Conservation (phyloP, 352 stramenopile species). For the Phytophthora niederhauseri region DNA sequence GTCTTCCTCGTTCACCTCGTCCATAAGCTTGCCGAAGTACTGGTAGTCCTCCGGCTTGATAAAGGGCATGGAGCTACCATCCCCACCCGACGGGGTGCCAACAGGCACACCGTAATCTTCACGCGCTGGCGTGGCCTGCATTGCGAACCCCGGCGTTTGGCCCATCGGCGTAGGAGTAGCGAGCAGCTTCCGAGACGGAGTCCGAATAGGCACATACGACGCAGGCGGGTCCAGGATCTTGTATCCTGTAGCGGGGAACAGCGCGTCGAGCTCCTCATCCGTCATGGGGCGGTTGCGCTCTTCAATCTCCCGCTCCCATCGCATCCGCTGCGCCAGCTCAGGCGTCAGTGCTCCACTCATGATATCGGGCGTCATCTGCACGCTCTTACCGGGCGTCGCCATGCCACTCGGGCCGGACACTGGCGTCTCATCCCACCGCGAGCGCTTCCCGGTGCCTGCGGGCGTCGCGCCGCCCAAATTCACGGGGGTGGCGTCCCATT, state of each 20-base stretch:
- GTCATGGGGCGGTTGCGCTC: constrained; percentile 96
- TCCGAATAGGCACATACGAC: constrained; percentile 96
- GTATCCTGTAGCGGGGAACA: constrained; percentile 97
- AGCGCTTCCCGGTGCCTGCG: constrained; percentile 83
- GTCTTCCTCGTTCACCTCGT: constrained; percentile 89
- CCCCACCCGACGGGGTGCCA: constrained; percentile 64
- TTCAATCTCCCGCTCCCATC: constrained; percentile 97
- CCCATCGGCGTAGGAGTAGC: constrained; percentile 96
- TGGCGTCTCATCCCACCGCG: constrained; percentile 97
- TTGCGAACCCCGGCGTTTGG: constrained; percentile 92
- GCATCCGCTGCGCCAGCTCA: constrained; percentile 93
- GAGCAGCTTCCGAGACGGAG: constrained; percentile 94
- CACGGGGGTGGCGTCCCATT: constrained; percentile 96
- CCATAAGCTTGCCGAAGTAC: constrained; percentile 97
- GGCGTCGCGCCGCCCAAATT: constrained; percentile 56
- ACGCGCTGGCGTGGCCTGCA: constrained; percentile 74
- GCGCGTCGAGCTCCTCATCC: constrained; percentile 97
- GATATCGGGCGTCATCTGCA: constrained; percentile 77
- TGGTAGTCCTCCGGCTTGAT: constrained; percentile 99
- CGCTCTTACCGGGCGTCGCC: constrained; percentile 54
- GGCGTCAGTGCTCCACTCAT: constrained; percentile 82
- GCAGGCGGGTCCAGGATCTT: constrained; percentile 95
- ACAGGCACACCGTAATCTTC: constrained; percentile 81
- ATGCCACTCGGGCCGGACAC: constrained; percentile 54
- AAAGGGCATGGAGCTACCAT: constrained; percentile 92